Evolutionary conservation across 345 rosid genomes (phyloP).

Genomic region (Lumnitzera littorea): DNA sequence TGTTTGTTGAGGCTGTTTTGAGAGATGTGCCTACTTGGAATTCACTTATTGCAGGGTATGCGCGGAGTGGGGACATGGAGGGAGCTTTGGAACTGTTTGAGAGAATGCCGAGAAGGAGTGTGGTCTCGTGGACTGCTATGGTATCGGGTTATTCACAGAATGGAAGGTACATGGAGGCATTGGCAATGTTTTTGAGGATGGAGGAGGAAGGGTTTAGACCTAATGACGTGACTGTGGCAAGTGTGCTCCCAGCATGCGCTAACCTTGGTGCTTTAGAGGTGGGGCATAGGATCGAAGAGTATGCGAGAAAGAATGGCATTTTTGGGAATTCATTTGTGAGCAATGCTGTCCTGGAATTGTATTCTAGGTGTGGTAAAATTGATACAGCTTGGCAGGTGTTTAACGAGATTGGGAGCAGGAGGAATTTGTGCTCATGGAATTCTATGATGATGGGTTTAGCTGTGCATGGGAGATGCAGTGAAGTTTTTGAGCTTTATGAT

Average conservation of each 20-base stretch:
- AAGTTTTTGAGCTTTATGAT: slow-evolving; percentile 48
- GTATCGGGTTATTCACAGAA: slow-evolving; percentile 71
- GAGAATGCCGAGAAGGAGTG: slow-evolving; percentile 54
- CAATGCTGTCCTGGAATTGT: slow-evolving; percentile 63
- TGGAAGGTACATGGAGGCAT: slow-evolving; percentile 43
- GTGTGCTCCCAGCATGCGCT: slow-evolving; percentile 73
- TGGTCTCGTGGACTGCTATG: slow-evolving; percentile 71
- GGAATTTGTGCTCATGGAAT: slow-evolving; percentile 79
- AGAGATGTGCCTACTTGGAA: slow-evolving; percentile 65
- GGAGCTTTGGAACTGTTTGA: slow-evolving; percentile 45
- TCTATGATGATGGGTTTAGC: slow-evolving; percentile 78
- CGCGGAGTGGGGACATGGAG: slow-evolving; percentile 48
- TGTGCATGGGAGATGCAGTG: slow-evolving; percentile 52
- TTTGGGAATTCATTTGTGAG: slow-evolving; percentile 49
- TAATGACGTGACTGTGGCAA: slow-evolving; percentile 60
- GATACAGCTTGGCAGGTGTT: slow-evolving; percentile 45
- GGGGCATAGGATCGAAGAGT: slow-evolving; percentile 58
- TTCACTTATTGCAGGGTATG: slow-evolving; percentile 55
- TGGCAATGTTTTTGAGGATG: slow-evolving; percentile 55
- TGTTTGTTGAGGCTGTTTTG: slow-evolving; percentile 56
- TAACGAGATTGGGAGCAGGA: slow-evolving; percentile 46
- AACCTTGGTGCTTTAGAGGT: slow-evolving; percentile 56
- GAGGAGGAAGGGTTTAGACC: slow-evolving; percentile 50
- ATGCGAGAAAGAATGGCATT: slow-evolving; percentile 55
- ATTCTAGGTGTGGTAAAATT: slow-evolving; percentile 65